Evolutionary conservation across 371 early-diverging fungal species (phyloP).

Genomic region (Mucor circinelloides): DNA sequence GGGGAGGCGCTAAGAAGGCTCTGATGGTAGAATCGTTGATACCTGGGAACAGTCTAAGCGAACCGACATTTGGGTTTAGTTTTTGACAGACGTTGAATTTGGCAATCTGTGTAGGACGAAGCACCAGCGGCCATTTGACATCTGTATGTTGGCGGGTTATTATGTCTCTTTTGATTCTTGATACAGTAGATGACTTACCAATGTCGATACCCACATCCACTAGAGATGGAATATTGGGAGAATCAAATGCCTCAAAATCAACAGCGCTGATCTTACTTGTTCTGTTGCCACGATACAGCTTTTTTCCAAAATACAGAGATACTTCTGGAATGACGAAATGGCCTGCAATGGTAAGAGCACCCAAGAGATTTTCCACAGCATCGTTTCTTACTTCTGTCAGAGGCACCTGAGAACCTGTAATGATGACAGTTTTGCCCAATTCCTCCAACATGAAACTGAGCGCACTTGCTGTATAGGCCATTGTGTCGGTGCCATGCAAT

Average conservation of each 20-base stretch:
- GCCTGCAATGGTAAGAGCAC: conserved; percentile 89
- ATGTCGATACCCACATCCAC: conserved; percentile 95
- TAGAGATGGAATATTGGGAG: conserved; percentile 89
- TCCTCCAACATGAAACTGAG: conserved; percentile 96
- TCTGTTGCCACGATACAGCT: conserved; percentile 95
- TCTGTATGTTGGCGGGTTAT: conserved; percentile 48
- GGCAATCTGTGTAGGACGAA: conserved; percentile 84
- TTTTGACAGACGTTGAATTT: conserved; percentile 82
- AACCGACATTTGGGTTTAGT: conserved; percentile 87
- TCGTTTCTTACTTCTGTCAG: conserved; percentile 97
- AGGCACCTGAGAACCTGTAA: conserved; percentile 96
- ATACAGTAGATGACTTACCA: conserved; percentile 48
- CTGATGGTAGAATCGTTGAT: conserved; percentile 87
- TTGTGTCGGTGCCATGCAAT: conserved; percentile 94
- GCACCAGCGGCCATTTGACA: conserved; percentile 89
- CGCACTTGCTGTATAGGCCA: conserved; percentile 94
- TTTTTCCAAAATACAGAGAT: conserved; percentile 90
- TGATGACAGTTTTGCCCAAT: conserved; percentile 94
- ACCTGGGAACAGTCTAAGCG: conserved; percentile 93
- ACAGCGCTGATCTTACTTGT: conserved; percentile 92
- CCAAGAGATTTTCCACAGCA: conserved; percentile 94
- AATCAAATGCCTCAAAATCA: conserved; percentile 96
- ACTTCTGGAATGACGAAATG: conserved; percentile 99
- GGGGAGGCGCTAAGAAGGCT: conserved; percentile 84
- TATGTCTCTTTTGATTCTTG: neutral